Conservation (phyloP, 495 filamentous ascomycete species). For the Friedmanniomyces endolithicus region DNA sequence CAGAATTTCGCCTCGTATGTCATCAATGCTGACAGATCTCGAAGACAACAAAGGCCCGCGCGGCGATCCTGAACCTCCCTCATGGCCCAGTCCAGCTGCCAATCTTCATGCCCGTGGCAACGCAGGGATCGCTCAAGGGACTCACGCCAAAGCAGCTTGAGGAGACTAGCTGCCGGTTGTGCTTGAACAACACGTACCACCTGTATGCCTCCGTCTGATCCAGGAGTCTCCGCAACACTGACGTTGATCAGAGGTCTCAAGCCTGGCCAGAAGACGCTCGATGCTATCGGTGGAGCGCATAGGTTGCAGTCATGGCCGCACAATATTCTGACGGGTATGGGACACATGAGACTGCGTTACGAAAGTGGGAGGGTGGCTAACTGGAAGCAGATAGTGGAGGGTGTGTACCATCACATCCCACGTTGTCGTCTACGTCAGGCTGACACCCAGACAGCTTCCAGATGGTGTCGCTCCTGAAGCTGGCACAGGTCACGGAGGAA, state of each 20-base stretch:
- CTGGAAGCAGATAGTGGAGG: constrained; percentile 67
- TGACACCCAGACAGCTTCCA: constrained; percentile 56
- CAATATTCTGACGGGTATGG: constrained; percentile 66
- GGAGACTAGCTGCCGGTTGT: constrained; percentile 75
- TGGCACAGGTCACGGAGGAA: constrained; percentile 88
- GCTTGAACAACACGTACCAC: constrained; percentile 96
- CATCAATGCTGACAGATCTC: constrained; percentile 5
- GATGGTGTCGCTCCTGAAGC: constrained; percentile 92
- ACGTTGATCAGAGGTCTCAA: constrained; percentile 51
- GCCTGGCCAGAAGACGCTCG: constrained; percentile 78
- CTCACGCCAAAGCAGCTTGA: constrained; percentile 86
- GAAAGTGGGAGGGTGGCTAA: background rate
- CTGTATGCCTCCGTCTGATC: constrained; percentile 31
- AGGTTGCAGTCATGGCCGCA: constrained; percentile 87
- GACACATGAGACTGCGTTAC: background rate
- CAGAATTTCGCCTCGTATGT: background rate
- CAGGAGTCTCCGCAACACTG: constrained; percentile 4
- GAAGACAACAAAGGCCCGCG: constrained; percentile 88
- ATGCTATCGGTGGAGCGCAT: constrained; percentile 81
- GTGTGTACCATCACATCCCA: constrained; percentile 39
- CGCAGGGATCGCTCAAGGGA: constrained; percentile 92
- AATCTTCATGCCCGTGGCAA: constrained; percentile 96
- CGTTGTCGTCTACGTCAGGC: background rate
- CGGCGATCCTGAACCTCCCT: constrained; percentile 76
- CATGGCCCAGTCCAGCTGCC: constrained; percentile 84